These are phyloP conservation scores for Metschnikowia proteae DNA, from an alignment of 805 yeast species.

Conservation along the genomic window DNA sequence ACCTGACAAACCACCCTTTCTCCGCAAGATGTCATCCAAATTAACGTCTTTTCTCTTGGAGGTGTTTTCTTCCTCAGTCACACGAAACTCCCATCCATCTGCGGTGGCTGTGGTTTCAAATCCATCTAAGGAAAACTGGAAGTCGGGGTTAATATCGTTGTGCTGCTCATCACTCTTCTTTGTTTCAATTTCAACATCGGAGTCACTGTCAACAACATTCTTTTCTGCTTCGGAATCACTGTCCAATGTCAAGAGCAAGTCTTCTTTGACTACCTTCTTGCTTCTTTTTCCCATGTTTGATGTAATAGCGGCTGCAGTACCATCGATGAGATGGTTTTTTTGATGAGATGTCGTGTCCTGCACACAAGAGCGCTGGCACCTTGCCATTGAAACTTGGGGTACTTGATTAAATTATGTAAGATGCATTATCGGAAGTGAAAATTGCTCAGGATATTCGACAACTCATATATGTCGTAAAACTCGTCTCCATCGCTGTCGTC, in stretches of 20 bases:
- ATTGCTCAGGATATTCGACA: constrained; percentile 22
- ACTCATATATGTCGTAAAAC: constrained; percentile 25
- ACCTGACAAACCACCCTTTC: constrained; percentile 72
- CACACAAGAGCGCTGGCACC: not conserved
- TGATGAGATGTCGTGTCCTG: constrained; percentile 1
- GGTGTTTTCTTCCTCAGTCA: constrained; percentile 33
- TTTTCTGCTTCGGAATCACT: constrained; percentile 59
- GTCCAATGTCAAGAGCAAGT: constrained; percentile 73
- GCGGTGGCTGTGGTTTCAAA: constrained; percentile 46
- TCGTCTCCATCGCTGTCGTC: constrained; percentile 26
- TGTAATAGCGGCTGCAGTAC: not conserved
- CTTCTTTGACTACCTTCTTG: constrained; percentile 27
- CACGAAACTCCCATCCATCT: constrained; percentile 83
- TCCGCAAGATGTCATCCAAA: constrained; percentile 78
- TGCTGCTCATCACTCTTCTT: constrained; percentile 16
- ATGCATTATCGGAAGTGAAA: constrained; percentile 21
- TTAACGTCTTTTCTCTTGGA: constrained; percentile 59
- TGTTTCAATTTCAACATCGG: constrained; percentile 24
- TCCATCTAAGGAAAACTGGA: constrained; percentile 65
- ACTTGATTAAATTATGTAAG: not conserved
- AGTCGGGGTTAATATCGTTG: constrained; percentile 65
- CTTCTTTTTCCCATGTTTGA: constrained; percentile 15
- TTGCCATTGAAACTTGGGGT: too few species aligned
- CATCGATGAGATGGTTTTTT: constrained; percentile 4
- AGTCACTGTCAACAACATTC: constrained; percentile 14